Conservation (phyloP, 2,329 filamentous ascomycete species). For the Metarhizium rileyi region DNA sequence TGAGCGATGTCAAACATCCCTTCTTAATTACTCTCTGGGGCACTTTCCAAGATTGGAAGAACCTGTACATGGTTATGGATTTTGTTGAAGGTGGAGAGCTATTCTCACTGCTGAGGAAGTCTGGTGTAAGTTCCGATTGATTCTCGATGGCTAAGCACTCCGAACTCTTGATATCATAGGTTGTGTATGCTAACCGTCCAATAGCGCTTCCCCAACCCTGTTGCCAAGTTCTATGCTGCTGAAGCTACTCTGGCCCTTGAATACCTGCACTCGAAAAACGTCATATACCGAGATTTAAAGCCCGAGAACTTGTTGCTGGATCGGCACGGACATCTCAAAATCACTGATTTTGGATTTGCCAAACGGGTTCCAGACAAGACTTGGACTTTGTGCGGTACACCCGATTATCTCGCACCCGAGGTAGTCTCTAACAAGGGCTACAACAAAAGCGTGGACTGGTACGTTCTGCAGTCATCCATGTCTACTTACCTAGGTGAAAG, state of each 20-base stretch:
- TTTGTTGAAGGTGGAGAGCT: constrained; percentile 98
- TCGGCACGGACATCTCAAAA: constrained; percentile 89
- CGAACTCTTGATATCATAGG: not conserved
- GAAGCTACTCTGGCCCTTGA: constrained; percentile 94
- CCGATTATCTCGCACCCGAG: constrained; percentile 93
- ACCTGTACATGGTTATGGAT: constrained; percentile 99
- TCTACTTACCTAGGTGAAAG: not conserved
- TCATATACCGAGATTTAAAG: constrained; percentile 97
- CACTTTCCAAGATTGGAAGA: constrained; percentile 90
- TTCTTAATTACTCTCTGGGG: constrained; percentile 98
- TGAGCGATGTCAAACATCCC: constrained; percentile 93
- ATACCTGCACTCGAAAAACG: constrained; percentile 87
- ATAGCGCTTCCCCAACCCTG: constrained; percentile 94
- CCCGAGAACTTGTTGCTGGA: constrained; percentile 89
- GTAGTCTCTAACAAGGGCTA: constrained; percentile 99
- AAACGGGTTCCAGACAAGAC: constrained; percentile 98
- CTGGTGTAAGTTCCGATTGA: constrained; percentile 50
- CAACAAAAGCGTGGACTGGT: constrained; percentile 99
- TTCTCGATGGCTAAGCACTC: not conserved
- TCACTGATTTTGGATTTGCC: constrained; percentile 97
- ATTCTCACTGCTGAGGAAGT: constrained; percentile 91
- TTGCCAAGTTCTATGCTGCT: constrained; percentile 97
- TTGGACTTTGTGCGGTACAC: constrained; percentile 96
- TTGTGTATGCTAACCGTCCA: not conserved
- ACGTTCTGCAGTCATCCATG: constrained; percentile 26